A percentile compares a stretch with the other conserved stretches of the same genome.
Conservation (phyloP, 495 filamentous ascomycete species). For the Terfezia claveryi region DNA sequence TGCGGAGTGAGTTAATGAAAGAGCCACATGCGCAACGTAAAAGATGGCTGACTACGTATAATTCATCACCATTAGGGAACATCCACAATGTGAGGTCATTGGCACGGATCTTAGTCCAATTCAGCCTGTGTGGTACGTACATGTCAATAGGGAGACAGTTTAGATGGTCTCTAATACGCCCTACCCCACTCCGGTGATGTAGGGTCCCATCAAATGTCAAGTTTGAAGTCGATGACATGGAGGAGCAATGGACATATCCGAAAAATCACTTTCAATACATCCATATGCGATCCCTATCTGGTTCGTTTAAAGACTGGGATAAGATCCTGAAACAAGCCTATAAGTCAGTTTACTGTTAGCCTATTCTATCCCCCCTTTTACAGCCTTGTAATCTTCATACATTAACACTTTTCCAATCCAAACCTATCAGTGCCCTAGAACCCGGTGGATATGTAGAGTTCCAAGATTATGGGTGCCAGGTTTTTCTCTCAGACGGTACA, state of each 20-base stretch:
- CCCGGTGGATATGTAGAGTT: conserved; percentile 48
- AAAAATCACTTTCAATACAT: conserved; percentile 38
- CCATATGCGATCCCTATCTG: conserved; percentile 32
- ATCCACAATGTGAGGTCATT: conserved; percentile 17
- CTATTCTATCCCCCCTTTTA: neutral
- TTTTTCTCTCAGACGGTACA: neutral
- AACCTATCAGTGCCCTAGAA: conserved; percentile 26
- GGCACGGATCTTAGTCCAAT: conserved; percentile 17
- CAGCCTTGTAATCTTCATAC: neutral
- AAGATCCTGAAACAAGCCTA: conserved; percentile 21
- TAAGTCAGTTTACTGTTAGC: neutral
- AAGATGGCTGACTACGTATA: too few species aligned
- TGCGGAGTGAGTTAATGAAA: conserved; percentile 12
- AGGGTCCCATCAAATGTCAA: conserved; percentile 31
- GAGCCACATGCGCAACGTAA: too few species aligned
- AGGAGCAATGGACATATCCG: conserved; percentile 29
- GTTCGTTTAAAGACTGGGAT: conserved; percentile 36
- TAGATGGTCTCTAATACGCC: too few species aligned
- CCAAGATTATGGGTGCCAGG: conserved; percentile 21
- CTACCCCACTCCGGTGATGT: neutral
- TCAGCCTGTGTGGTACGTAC: conserved; percentile 29
- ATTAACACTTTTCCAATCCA: neutral
- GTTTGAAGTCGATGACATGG: conserved; percentile 33
- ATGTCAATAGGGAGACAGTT: too few species aligned
- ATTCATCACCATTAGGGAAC: conserved; percentile 4